Conservation (phyloP, 1,284 basidiomycete species). For the Rugiboletus extremiorientalis region DNA sequence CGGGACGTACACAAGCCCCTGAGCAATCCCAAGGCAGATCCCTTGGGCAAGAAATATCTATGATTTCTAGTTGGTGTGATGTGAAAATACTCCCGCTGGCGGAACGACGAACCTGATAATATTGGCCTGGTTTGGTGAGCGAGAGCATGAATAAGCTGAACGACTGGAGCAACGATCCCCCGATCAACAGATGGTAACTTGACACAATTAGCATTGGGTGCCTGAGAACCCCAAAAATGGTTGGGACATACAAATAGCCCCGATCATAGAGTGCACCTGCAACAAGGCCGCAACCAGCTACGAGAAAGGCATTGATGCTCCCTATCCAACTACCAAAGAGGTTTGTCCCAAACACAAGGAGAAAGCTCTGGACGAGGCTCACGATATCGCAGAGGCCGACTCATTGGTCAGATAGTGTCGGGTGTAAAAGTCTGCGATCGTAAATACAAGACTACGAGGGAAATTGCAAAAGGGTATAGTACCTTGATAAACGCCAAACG, state of each 20-base stretch:
- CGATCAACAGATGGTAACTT: slow-evolving; percentile 32
- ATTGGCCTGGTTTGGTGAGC: slow-evolving; percentile 22
- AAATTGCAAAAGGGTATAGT: background rate
- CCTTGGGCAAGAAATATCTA: slow-evolving; percentile 39
- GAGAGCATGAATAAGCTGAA: slow-evolving; percentile 34
- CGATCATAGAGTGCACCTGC: slow-evolving; percentile 28
- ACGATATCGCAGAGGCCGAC: slow-evolving; percentile 33
- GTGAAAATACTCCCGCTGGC: background rate
- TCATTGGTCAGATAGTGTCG: slow-evolving; percentile 30
- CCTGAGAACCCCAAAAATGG: background rate
- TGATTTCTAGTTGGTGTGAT: background rate
- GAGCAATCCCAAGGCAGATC: slow-evolving; percentile 31
- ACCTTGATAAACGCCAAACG: slow-evolving; percentile 37
- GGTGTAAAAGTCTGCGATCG: slow-evolving; percentile 28
- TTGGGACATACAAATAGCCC: slow-evolving; percentile 32
- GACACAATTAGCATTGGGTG: background rate
- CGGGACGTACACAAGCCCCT: slow-evolving; percentile 34
- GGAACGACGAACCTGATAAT: slow-evolving; percentile 23
- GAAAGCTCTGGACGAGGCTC: slow-evolving; percentile 1
- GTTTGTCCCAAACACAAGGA: background rate
- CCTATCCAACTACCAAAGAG: slow-evolving; percentile 32
- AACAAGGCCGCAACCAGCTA: slow-evolving; percentile 6
- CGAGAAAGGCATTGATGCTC: slow-evolving; percentile 25
- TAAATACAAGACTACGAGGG: background rate
- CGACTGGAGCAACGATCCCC: slow-evolving; percentile 27